These are phyloP conservation scores for Miamiensis avidus DNA, from an alignment of 169 alveolate genomes.

Conservation along the genomic window DNA sequence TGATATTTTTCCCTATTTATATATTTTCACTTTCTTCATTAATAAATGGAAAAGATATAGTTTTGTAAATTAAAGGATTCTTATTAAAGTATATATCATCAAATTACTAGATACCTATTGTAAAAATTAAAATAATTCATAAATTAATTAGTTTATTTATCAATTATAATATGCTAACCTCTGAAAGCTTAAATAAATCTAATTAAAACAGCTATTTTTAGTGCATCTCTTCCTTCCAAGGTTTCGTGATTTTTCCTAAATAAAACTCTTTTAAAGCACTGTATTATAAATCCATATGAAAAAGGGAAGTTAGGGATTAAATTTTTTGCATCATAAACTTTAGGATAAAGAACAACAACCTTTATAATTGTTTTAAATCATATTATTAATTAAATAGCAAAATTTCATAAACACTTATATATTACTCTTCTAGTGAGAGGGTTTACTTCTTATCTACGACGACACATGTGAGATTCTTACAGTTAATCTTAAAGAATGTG, in stretches of 20 bases:
- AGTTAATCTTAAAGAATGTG: not conserved
- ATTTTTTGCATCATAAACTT: too few relatives aligned
- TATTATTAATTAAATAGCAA: too few relatives aligned
- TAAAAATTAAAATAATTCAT: too few relatives aligned
- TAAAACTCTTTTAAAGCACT: not conserved
- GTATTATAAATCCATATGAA: not conserved
- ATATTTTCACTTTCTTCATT: too few relatives aligned
- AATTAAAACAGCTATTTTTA: not conserved
- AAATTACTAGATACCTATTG: too few relatives aligned
- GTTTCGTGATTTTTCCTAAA: not conserved
- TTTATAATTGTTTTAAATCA: too few relatives aligned
- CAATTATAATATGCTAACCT: too few relatives aligned
- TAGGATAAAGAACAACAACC: not conserved
- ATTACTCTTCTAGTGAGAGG: not conserved
- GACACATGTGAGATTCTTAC: not conserved
- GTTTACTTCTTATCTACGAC: not conserved
- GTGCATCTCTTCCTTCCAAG: not conserved
- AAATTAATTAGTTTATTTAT: too few relatives aligned
- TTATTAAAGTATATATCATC: too few relatives aligned
- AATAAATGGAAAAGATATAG: too few relatives aligned
- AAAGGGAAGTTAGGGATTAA: not conserved
- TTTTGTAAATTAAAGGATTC: too few relatives aligned
- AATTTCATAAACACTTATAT: not conserved
- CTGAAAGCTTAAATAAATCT: not conserved
- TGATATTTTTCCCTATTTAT: too few relatives aligned